A percentile compares a stretch with the other conserved stretches of the same genome.
Conservation (phyloP, 345 rosid species). For the Eucalyptus pauciflora region DNA sequence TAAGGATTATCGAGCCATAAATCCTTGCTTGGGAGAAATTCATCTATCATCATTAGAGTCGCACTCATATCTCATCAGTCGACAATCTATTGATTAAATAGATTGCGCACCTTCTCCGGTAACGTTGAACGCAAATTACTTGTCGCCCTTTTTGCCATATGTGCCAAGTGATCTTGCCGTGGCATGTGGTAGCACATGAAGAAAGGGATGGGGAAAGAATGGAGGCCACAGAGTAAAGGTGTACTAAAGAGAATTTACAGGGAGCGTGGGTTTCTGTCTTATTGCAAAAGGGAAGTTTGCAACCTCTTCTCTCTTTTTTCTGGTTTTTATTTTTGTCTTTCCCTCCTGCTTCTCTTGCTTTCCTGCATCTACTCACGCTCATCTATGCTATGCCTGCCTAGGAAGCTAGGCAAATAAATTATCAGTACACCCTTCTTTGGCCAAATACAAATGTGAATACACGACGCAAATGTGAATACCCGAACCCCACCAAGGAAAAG, state of each 20-base stretch:
- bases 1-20: background rate
- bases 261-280: background rate
- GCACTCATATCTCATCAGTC: rapidly evolving
- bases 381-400: no score
- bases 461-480: background rate
- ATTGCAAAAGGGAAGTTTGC: background rate
- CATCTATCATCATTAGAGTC: background rate
- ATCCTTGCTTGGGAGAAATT: background rate
- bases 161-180: background rate
- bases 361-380: no score
- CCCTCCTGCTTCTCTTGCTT: no score
- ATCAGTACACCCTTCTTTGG: background rate
- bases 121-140: background rate
- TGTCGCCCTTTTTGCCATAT: background rate
- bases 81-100: background rate
- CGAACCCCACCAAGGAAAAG: background rate
- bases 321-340: background rate
- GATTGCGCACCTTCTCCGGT: background rate
- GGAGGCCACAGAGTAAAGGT: background rate
- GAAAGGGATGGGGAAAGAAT: background rate
- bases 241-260: background rate
- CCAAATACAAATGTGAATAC: background rate
- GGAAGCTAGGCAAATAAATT: background rate
- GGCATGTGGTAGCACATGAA: background rate
- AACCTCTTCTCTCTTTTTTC: background rate